Evolutionary conservation across 495 filamentous ascomycete species (phyloP), one percentile per base, ranked within the genome.

Genomic region (Aspergillus taichungensis): DNA sequence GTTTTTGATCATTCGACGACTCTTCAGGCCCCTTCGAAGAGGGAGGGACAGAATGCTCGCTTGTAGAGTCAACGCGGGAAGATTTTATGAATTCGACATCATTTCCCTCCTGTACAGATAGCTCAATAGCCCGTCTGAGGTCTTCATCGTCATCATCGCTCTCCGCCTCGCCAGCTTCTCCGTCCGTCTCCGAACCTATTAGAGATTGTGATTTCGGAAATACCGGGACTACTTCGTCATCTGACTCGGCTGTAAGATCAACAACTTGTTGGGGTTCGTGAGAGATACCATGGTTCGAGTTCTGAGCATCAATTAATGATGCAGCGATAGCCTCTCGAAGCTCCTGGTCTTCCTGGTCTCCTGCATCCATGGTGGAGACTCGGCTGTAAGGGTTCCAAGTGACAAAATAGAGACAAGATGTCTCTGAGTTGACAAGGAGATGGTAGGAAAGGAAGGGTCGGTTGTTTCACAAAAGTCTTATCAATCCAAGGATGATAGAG

Each of bases 231-330:
- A 65, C 33, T 11, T 67, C 61, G 36, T 54, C 42, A 34, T 59
- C 61, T 0, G 64, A 62, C 28, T 68, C 62, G 12, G 47, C 54
- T 5, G 69, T 71, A 14, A 73, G 46, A 42, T 73, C 69, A 10
- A 73, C 62, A 18, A 68, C 42, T 14, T 49, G 14, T 9, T 13
- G 9, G 12, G 39, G 36, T 1, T 40, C n/a, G 6, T 34, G 18
- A 13, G 4, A 13, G 31, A 30, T 34, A 32, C 9, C 12, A 11
- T 8, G 34, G 30, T 5, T 40, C 18, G 39, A 7, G 33, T 29
- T 7, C 6, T 29, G 34, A 78, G 86, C 86, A 59, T 94, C 88
- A 44, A 78, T 74, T 30, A 94, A 61, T 11, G 88, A 94, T 8
- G 87, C 89, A 28, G 85, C 88, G 57, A 94, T 59, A 84, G 61